Percentiles rank a stretch among this genome's conserved stretches.
Evolutionary conservation across 148 eudicot species (phyloP).

Genomic region (Rhododendron simsii): DNA sequence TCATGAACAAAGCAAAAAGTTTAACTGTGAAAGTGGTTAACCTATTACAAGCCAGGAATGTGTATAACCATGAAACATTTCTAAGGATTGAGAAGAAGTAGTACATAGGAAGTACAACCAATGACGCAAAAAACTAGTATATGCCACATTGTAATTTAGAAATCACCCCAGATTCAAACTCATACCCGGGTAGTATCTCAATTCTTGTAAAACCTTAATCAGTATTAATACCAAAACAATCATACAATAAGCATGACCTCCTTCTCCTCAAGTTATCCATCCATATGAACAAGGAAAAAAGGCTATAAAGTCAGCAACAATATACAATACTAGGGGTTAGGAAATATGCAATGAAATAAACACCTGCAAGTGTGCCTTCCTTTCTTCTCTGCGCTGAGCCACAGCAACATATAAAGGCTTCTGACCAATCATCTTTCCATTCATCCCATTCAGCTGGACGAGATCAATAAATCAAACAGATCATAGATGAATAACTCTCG

Average conservation of each 20-base stretch:
- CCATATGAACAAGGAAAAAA: neutral
- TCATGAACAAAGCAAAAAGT: neutral
- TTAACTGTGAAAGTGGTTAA: neutral
- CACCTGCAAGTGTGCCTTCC: conserved; percentile 19
- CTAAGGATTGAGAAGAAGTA: neutral
- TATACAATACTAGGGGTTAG: neutral
- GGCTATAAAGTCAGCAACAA: neutral
- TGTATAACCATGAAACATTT: neutral
- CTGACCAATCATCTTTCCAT: conserved; percentile 19
- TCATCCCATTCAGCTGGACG: conserved; percentile 18
- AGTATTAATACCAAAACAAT: neutral
- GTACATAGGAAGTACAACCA: neutral
- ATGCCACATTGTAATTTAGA: neutral
- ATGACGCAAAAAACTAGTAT: neutral
- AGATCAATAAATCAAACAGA: neutral
- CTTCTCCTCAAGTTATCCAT: neutral
- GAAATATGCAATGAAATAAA: neutral
- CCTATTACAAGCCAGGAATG: neutral
- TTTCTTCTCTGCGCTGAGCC: conserved; percentile 27
- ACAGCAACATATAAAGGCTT: conserved; percentile 24
- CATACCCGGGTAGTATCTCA: neutral
- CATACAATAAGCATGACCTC: neutral
- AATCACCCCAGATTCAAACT: neutral
- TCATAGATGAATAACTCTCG: neutral
- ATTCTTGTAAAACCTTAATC: neutral